Base-by-base conservation (phyloP, 2,329 filamentous ascomycete species). In the Scedosporium apiospermum region DNA sequence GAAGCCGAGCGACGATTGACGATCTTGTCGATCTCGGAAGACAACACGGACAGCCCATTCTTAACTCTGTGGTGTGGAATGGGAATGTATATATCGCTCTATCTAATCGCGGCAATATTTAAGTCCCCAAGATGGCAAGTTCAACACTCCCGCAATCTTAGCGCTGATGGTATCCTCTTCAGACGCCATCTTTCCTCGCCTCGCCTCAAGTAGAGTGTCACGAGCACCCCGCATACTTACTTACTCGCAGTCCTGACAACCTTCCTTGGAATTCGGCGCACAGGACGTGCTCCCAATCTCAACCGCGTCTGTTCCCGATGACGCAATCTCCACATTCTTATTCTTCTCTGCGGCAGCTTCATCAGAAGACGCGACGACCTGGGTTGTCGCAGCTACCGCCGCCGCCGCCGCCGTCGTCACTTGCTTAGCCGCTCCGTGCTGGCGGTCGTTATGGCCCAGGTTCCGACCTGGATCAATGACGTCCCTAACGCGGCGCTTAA, bases 401-500 rank as follows among this genome's bases (percentile, higher is more conserved):
- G 6, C 26, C 14, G 41, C 30, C 46, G 63, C 51, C 49, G 6
- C 30, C 16, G 41, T 38, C 46, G 64, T 65, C 16, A 44, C 64
- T 7, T 38, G 10, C 34, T 38, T 38, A 38, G 65, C 57, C 44
- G 61, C 63, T 21, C 62, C 64, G 58, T 79, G 71, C 61, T 81
- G 73, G 62, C 84, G 79, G 73, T 93, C 89, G 26, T 91, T 88
- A 75, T 98, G 93, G 0, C 93, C 93, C 61, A 97, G 77, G 70
- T 93, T 83, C 65, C 89, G 82, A 1, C 78, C 80, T 0, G 93
- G 93, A 69, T 95, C 88, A 68, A 97, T 87, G 60, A 90, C 81
- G 76, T 97, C 90, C 63, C 93, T 80, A 4, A 97, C 85, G 16
- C 88, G 82, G 64, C 91, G 86, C 77, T 98, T 97, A 53, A 97